These are phyloP conservation scores for Toxoplasma gondii DNA, from an alignment of 169 alveolate species.

Conservation along the genomic window DNA sequence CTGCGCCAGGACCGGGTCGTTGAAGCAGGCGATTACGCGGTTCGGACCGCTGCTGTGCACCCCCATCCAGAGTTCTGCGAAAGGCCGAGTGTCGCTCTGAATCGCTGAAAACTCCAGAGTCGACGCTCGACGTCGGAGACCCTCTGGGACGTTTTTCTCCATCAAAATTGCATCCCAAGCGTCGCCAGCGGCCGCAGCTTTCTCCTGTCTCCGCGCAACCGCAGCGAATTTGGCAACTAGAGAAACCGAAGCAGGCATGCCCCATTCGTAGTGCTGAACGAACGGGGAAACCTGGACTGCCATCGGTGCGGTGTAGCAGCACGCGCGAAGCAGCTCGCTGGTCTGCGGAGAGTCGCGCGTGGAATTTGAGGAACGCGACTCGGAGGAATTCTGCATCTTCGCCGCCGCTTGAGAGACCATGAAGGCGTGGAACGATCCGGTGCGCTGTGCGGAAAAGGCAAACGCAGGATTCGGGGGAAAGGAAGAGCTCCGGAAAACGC, in stretches of 20 bases:
- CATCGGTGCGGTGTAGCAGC: background rate
- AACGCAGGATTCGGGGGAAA: too few species aligned
- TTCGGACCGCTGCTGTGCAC: constrained; percentile 80
- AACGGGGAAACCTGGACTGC: constrained; percentile 39
- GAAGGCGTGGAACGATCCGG: too few species aligned
- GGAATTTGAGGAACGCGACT: too few species aligned
- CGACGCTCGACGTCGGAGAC: background rate
- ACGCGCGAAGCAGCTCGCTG: background rate
- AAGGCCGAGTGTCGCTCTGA: background rate
- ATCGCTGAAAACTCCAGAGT: background rate
- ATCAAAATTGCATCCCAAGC: background rate
- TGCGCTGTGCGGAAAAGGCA: too few species aligned
- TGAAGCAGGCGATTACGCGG: background rate
- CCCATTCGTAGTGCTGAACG: constrained; percentile 66
- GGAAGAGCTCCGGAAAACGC: too few species aligned
- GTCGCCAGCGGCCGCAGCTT: background rate
- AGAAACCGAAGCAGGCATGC: background rate
- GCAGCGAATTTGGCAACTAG: constrained; percentile 36
- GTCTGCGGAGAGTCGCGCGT: too few species aligned
- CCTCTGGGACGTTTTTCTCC: background rate
- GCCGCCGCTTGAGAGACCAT: too few species aligned
- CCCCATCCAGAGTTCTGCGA: constrained; percentile 95
- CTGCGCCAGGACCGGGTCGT: background rate
- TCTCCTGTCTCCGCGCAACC: background rate
- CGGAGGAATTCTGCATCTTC: too few species aligned